phyloP scores from a whole-genome alignment of 495 filamentous ascomycete species.

The Xylona heveae region DNA sequence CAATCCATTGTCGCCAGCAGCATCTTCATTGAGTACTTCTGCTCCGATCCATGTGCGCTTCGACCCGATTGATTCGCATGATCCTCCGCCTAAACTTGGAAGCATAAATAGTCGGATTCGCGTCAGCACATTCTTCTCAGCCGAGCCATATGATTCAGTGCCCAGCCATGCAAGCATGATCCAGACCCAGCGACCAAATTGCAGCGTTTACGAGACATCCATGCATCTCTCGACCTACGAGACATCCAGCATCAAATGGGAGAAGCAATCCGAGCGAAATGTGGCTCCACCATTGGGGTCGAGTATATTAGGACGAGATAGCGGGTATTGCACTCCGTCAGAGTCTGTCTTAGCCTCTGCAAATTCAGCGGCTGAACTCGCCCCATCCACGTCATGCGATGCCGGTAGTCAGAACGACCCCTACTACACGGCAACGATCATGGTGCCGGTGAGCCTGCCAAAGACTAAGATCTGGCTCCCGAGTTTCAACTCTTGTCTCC shows the following conservation, averaged over 20 bases:
- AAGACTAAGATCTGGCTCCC: conserved; percentile 53
- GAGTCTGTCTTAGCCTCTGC: too few relatives aligned
- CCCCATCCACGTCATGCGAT: too few relatives aligned
- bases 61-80: conserved; percentile 37
- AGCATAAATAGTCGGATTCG: conserved; percentile 51
- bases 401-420: too few relatives aligned
- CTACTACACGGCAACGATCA: conserved; percentile 46
- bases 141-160: conserved; percentile 22
- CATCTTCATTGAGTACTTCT: too few relatives aligned
- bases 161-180: conserved; percentile 13
- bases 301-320: too few relatives aligned
- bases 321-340: conserved; percentile 8
- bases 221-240: conserved; percentile 41
- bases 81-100: conserved; percentile 47
- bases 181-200: too few relatives aligned
- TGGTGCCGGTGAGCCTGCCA: conserved; percentile 59
- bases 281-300: too few relatives aligned
- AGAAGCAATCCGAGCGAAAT: conserved; percentile 21
- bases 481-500: conserved; percentile 74
- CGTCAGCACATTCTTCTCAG: conserved; percentile 51
- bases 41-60: conserved; percentile 53
- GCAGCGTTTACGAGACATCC: conserved; percentile 47
- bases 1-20: not conserved
- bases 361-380: conserved; percentile 57
- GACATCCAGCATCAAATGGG: conserved; percentile 45